Conservation (phyloP, 2,329 filamentous ascomycete species). For the Aspergillus sp. region DNA sequence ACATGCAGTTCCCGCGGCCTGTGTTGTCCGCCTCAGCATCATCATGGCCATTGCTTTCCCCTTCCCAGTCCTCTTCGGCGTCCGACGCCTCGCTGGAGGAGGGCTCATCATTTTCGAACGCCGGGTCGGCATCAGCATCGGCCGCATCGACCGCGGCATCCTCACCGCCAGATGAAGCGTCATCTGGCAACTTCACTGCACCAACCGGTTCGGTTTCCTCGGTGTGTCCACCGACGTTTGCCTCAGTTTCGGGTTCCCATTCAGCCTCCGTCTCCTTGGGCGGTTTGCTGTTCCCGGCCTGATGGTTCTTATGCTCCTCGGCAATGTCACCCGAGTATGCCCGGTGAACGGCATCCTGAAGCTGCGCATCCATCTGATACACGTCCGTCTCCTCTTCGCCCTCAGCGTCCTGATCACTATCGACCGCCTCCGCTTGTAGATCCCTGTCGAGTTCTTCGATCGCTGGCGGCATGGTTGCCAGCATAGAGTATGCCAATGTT, state of each 20-base stretch:
- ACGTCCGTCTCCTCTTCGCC: constrained; percentile 36
- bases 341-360: constrained; percentile 29
- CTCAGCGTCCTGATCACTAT: constrained; percentile 37
- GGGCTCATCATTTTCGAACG: constrained; percentile 31
- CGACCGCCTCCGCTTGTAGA: constrained; percentile 23
- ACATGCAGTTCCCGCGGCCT: constrained; percentile 56
- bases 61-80: constrained; percentile 44
- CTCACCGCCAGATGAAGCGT: constrained; percentile 23
- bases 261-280: constrained; percentile 22
- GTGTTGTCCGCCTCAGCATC: constrained; percentile 37
- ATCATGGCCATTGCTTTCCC: constrained; percentile 37
- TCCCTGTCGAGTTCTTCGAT: constrained; percentile 26
- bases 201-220: constrained; percentile 34
- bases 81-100: constrained; percentile 47
- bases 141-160: constrained; percentile 25
- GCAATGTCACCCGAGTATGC: constrained; percentile 24
- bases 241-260: constrained; percentile 15
- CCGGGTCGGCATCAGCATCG: constrained; percentile 33
- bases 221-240: constrained; percentile 28
- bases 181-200: constrained; percentile 27
- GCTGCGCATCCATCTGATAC: constrained; percentile 31
- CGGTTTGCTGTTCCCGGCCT: constrained; percentile 28
- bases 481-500: constrained; percentile 30
- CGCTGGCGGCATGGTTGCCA: constrained; percentile 32
- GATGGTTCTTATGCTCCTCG: constrained; percentile 16